A percentile compares a stretch with the other conserved stretches of the same genome.
Evolutionary conservation across 495 filamentous ascomycete genomes (phyloP).

Genomic region (Lineolata rhizophorae): DNA sequence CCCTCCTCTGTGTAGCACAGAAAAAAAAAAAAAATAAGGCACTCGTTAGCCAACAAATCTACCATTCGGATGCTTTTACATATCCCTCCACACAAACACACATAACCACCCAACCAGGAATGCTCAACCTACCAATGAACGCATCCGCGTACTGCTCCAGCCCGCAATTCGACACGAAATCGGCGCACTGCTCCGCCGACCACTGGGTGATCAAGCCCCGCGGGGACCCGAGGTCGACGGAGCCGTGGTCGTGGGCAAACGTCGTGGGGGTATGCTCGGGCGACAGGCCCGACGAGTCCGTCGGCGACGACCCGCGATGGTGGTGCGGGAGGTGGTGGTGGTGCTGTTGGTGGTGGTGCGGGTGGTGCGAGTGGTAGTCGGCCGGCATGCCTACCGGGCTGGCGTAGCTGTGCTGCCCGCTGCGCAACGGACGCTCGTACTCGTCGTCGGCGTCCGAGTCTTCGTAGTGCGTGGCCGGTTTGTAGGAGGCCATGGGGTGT

Average conservation of each 20-base stretch:
- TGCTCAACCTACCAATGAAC: constrained; percentile 44
- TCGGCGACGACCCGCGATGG: constrained; percentile 61
- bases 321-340: constrained; percentile 55
- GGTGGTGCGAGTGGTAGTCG: too few species aligned
- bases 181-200: constrained; percentile 71
- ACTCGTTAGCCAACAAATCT: too few species aligned
- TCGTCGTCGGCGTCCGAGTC: constrained; percentile 90
- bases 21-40: too few species aligned
- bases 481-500: constrained; percentile 23
- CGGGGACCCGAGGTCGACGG: constrained; percentile 27
- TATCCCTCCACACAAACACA: neutral
- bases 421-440: too few species aligned
- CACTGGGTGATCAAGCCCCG: constrained; percentile 70
- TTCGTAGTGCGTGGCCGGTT: constrained; percentile 35
- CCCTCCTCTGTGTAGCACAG: constrained; percentile 73
- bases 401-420: too few species aligned
- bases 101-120: neutral
- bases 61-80: too few species aligned
- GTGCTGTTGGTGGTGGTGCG: too few species aligned
- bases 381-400: too few species aligned
- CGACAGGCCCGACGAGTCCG: constrained; percentile 59
- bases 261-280: constrained; percentile 76
- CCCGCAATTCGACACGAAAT: constrained; percentile 60
- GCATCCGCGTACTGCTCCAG: constrained; percentile 63
- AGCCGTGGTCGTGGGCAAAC: constrained; percentile 31